Evolutionary conservation across 495 filamentous ascomycete species (phyloP).

Genomic region (Xylaria curta): DNA sequence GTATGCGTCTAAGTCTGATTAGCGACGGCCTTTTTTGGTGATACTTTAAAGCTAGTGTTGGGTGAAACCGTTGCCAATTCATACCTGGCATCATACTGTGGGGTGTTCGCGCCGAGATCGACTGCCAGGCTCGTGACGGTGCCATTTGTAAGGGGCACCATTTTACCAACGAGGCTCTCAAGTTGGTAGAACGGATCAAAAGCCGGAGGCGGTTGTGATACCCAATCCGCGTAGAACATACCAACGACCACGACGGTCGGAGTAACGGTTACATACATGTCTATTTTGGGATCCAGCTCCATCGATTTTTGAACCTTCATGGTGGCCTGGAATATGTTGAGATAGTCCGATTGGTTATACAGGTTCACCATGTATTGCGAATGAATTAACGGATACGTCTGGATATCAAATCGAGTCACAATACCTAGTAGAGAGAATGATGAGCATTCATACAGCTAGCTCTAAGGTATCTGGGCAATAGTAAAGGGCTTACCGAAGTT

Average conservation of each 20-base stretch:
- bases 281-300: conserved; percentile 26
- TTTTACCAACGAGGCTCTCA: conserved; percentile 10
- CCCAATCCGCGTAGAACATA: conserved; percentile 33
- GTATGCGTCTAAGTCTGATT: not conserved
- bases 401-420: not conserved
- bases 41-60: not conserved
- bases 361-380: conserved; percentile 20
- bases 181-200: conserved; percentile 23
- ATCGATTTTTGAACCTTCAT: conserved; percentile 18
- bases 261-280: conserved; percentile 26
- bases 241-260: conserved; percentile 33
- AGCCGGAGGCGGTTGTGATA: not conserved
- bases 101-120: not conserved
- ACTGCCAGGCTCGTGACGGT: conserved; percentile 19
- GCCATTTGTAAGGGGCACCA: conserved; percentile 25
- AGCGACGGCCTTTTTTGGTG: not conserved
- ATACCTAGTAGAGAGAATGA: not conserved
- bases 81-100: not conserved
- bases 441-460: not conserved
- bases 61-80: not conserved
- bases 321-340: conserved; percentile 7
- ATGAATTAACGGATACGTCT: not conserved
- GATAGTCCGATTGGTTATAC: conserved; percentile 20
- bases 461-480: not conserved
- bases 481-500: not conserved